Evolutionary conservation across 2,329 filamentous ascomycete genomes (phyloP).

Genomic region (Penicillium sp.): DNA sequence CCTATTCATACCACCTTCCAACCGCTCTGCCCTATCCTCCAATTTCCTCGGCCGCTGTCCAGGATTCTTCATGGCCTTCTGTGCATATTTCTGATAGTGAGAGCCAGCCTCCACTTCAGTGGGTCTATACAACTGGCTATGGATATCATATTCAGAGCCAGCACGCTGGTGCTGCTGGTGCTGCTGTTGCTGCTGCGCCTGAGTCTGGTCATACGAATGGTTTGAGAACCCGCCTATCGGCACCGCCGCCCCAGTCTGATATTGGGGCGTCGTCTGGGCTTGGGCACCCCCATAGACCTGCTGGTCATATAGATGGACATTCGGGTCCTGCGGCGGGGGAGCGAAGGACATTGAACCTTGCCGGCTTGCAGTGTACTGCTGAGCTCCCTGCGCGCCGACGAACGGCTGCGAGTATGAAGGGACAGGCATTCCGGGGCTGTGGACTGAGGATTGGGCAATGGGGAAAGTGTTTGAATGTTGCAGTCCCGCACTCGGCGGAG

Average conservation of each 20-base stretch:
- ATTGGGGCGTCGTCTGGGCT: constrained; percentile 20
- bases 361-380: constrained; percentile 9
- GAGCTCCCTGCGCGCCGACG: constrained; percentile 13
- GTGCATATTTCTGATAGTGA: constrained; percentile 36
- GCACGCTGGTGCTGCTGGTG: constrained; percentile 17
- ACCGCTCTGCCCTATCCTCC: constrained; percentile 37
- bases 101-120: constrained; percentile 42
- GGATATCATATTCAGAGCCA: constrained; percentile 42
- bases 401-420: constrained; percentile 31
- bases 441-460: constrained; percentile 21
- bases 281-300: constrained; percentile 20
- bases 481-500: constrained; percentile 37
- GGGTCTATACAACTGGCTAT: constrained; percentile 47
- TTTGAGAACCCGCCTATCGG: constrained; percentile 41
- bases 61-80: constrained; percentile 33
- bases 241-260: constrained; percentile 13
- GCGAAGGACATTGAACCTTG: constrained; percentile 28
- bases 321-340: constrained; percentile 28
- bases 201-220: constrained; percentile 38
- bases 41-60: constrained; percentile 35
- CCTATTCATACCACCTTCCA: constrained; percentile 45
- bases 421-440: constrained; percentile 21
- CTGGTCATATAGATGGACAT: constrained; percentile 35
- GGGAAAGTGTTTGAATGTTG: constrained; percentile 26
- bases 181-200: constrained; percentile 24